Evolutionary conservation across 371 early-diverging fungal species (phyloP).

Genomic region (Mortierella sp.): DNA sequence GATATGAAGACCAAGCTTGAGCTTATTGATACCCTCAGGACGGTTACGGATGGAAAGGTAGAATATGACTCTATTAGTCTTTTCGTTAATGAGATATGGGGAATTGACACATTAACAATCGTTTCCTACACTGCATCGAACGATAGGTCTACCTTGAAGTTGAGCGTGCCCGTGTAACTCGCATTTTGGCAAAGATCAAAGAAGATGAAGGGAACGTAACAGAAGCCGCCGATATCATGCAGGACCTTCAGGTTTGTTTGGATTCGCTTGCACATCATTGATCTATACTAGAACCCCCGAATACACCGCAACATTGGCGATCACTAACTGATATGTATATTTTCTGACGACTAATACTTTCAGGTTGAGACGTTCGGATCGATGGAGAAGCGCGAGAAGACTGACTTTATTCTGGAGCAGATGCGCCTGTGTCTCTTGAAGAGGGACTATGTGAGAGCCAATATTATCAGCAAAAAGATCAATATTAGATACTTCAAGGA

Average conservation of each 20-base stretch:
- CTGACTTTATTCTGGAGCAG: slow-evolving; percentile 98
- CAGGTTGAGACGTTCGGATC: slow-evolving; percentile 98
- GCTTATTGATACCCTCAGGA: slow-evolving; percentile 93
- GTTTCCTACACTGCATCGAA: neutral
- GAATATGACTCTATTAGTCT: neutral
- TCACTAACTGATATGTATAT: neutral
- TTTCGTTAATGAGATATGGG: neutral
- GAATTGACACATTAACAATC: neutral
- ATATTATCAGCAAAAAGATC: slow-evolving; percentile 96
- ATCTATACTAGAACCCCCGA: neutral
- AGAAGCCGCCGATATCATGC: slow-evolving; percentile 95
- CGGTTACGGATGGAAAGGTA: slow-evolving; percentile 98
- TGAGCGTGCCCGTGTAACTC: slow-evolving; percentile 95
- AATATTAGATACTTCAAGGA: slow-evolving; percentile 93
- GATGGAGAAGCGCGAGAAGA: slow-evolving; percentile 98
- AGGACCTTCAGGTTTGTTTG: slow-evolving; percentile 87
- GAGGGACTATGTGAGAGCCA: slow-evolving; percentile 91
- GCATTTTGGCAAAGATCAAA: slow-evolving; percentile 86
- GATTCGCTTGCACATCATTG: neutral
- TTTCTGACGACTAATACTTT: neutral
- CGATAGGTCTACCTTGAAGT: slow-evolving; percentile 96
- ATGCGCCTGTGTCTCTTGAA: slow-evolving; percentile 95
- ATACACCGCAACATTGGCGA: neutral
- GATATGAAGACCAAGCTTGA: slow-evolving; percentile 87
- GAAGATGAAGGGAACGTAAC: slow-evolving; percentile 92